These are phyloP conservation scores for Torrubiella hemipterigena DNA, from an alignment of 2,329 filamentous ascomycete genomes.

Conservation along the genomic window DNA sequence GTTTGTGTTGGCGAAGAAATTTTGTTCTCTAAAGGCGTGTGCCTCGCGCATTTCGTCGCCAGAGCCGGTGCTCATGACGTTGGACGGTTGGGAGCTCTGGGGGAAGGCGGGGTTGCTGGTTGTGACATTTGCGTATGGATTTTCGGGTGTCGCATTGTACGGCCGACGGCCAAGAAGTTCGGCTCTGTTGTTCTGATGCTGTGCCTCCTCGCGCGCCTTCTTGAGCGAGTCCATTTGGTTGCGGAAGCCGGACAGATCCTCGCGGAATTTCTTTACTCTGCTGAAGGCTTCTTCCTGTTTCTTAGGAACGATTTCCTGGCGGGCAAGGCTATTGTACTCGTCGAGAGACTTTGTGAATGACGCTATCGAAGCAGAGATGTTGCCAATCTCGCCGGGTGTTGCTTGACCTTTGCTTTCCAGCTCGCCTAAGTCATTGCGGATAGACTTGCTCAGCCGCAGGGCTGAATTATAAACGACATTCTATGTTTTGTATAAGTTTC, in stretches of 20 bases:
- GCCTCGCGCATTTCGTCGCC: constrained; percentile 61
- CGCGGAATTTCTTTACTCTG: constrained; percentile 72
- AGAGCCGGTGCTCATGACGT: constrained; percentile 32
- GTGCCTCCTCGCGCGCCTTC: constrained; percentile 61
- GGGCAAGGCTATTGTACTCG: constrained; percentile 77
- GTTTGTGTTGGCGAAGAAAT: constrained; percentile 74
- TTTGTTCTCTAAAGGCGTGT: constrained; percentile 80
- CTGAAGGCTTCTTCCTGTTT: constrained; percentile 89
- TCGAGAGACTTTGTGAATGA: constrained; percentile 82
- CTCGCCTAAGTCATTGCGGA: constrained; percentile 63
- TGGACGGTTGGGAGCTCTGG: constrained; percentile 1
- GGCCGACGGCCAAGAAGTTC: constrained; percentile 81
- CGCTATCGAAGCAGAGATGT: constrained; percentile 66
- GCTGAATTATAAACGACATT: constrained; percentile 80
- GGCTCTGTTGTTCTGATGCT: constrained; percentile 52
- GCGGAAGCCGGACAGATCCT: constrained; percentile 71
- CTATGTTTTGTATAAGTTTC: constrained; percentile 26
- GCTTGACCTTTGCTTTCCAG: constrained; percentile 54
- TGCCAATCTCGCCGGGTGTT: constrained; percentile 45
- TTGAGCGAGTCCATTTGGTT: constrained; percentile 68
- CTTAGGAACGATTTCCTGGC: constrained; percentile 77
- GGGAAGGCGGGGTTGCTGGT: constrained; percentile 26
- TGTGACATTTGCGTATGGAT: constrained; percentile 65
- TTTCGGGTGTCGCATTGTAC: constrained; percentile 73
- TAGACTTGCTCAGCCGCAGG: constrained; percentile 69